These are phyloP conservation scores for Scheffersomyces coipomensis DNA, from an alignment of 805 yeast species.

Conservation along the genomic window DNA sequence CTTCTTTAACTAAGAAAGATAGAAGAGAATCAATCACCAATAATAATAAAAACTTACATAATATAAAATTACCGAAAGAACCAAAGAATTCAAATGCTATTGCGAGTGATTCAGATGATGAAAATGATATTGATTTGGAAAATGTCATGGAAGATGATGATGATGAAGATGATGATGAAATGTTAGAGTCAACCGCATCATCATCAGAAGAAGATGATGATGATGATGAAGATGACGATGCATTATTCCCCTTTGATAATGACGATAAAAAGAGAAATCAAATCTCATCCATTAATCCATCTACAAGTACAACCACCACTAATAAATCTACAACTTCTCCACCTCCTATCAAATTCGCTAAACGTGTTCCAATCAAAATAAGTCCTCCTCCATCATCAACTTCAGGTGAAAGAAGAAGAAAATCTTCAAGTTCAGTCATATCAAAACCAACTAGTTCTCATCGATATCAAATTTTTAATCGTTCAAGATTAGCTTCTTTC, in stretches of 20 bases:
- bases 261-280: slow-evolving; percentile 1
- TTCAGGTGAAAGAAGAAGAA: slow-evolving; percentile 19
- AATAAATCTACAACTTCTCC: slow-evolving; percentile 16
- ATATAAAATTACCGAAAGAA: slow-evolving; percentile 45
- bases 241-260: slow-evolving; percentile 15
- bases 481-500: slow-evolving; percentile 40
- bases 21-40: slow-evolving; percentile 56
- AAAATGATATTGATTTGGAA: slow-evolving; percentile 23
- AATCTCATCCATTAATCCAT: too few species aligned
- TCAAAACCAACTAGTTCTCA: slow-evolving; percentile 14
- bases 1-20: not conserved
- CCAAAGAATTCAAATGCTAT: slow-evolving; percentile 21
- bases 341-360: slow-evolving; percentile 43
- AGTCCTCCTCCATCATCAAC: slow-evolving; percentile 32
- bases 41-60: slow-evolving; percentile 43
- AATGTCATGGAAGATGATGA: slow-evolving; percentile 23
- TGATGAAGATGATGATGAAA: slow-evolving; percentile 20
- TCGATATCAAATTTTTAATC: slow-evolving; percentile 30
- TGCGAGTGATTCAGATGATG: slow-evolving; percentile 30
- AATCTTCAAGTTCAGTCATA: slow-evolving; percentile 25
- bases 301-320: slow-evolving; percentile 14
- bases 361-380: slow-evolving; percentile 36
- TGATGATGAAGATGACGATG: slow-evolving; percentile 20
- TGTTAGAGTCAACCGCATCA: slow-evolving; percentile 9
- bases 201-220: slow-evolving; percentile 26